phyloP scores from a whole-genome alignment of 495 filamentous ascomycete species.

The Xylaria telfairii region DNA sequence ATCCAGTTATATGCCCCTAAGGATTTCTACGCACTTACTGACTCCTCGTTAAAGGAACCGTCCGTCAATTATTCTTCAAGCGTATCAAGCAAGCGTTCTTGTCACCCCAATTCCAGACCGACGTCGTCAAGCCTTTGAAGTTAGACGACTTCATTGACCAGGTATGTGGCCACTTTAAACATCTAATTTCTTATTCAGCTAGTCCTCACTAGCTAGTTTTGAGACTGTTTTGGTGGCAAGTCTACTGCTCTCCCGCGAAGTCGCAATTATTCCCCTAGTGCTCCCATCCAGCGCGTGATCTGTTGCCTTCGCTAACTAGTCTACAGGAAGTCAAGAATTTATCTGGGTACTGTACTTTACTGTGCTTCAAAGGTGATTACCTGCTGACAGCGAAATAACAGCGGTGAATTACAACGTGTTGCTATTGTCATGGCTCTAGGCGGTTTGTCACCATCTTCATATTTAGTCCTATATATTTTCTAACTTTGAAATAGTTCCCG shows the following conservation, averaged over 20 bases:
- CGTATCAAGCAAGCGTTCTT: constrained; percentile 97
- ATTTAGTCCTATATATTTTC: no score
- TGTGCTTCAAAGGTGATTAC: background rate
- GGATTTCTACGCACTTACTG: background rate
- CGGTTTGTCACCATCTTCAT: no score
- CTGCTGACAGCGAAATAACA: constrained; percentile 6
- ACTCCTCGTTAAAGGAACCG: constrained; percentile 61
- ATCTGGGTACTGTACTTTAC: constrained; percentile 57
- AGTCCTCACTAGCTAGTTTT: background rate
- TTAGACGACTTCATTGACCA: constrained; percentile 99
- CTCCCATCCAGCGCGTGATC: background rate
- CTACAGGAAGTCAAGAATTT: constrained; percentile 87
- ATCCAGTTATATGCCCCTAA: background rate
- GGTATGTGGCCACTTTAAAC: constrained; percentile 11
- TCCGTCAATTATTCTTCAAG: constrained; percentile 92
- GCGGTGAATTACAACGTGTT: constrained; percentile 98
- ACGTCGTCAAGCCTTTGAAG: constrained; percentile 98
- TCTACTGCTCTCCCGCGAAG: background rate
- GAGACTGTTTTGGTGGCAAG: background rate
- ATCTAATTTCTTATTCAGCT: background rate
- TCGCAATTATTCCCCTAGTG: background rate
- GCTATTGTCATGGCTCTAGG: constrained; percentile 96
- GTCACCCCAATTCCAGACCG: constrained; percentile 96
- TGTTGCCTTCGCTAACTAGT: constrained; percentile 6
- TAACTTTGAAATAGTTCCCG: no score